phyloP scores from a whole-genome alignment of 495 filamentous ascomycete species.

The Clohesyomyces aquaticus region DNA sequence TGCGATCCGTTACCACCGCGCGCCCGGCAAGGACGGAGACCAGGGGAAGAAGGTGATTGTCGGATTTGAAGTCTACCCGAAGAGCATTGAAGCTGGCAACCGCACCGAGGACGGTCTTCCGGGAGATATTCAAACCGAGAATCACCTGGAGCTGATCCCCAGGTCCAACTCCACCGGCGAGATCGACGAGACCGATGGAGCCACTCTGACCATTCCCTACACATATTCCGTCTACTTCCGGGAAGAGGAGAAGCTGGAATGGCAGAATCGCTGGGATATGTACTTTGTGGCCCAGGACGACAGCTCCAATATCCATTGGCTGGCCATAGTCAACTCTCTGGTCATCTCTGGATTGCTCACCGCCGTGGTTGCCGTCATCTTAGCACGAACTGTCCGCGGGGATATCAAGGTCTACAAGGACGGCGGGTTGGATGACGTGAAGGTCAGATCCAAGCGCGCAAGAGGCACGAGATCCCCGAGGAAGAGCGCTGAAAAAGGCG shows the following conservation, averaged over 20 bases:
- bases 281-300: conserved; percentile 93
- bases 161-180: conserved; percentile 54
- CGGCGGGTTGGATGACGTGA: conserved; percentile 68
- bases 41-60: conserved; percentile 82
- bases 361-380: conserved; percentile 82
- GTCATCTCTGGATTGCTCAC: conserved; percentile 83
- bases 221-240: conserved; percentile 93
- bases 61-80: conserved; percentile 91
- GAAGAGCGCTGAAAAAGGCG: conserved; percentile 57
- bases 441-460: conserved; percentile 57
- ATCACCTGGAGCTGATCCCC: conserved; percentile 69
- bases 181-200: conserved; percentile 59
- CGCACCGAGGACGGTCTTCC: conserved; percentile 69
- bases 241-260: conserved; percentile 81
- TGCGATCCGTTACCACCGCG: conserved; percentile 79
- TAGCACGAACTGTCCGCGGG: conserved; percentile 77
- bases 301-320: conserved; percentile 83
- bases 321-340: conserved; percentile 89
- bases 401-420: conserved; percentile 79
- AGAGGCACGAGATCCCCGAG: conserved; percentile 53
- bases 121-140: conserved; percentile 61
- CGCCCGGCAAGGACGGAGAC: conserved; percentile 67
- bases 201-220: conserved; percentile 78
- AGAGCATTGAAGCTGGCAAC: conserved; percentile 71
- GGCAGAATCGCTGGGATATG: conserved; percentile 86